These are phyloP conservation scores for Ramaria sp. DNA, from an alignment of 768 basidiomycete species.

Conservation along the genomic window DNA sequence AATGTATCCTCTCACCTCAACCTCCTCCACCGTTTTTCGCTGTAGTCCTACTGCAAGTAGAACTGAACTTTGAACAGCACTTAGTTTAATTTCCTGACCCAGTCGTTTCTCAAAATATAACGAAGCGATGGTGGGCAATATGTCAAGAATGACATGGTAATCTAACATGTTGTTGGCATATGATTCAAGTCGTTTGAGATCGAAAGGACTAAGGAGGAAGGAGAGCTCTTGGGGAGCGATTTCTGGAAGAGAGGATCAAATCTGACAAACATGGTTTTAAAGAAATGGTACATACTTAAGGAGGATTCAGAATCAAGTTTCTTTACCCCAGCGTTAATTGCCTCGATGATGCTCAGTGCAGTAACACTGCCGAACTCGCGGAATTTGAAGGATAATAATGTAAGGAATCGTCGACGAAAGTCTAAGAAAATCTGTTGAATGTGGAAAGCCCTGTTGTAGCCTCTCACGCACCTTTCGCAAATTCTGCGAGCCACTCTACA, in stretches of 20 bases:
- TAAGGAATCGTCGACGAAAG: slow-evolving; percentile 84
- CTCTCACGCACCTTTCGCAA: slow-evolving; percentile 58
- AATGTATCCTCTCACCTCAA: slow-evolving; percentile 52
- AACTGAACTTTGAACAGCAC: slow-evolving; percentile 87
- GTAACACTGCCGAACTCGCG: slow-evolving; percentile 85
- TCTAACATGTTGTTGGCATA: slow-evolving; percentile 95
- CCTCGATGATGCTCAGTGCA: slow-evolving; percentile 81
- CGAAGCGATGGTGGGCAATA: slow-evolving; percentile 71
- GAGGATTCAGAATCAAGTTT: slow-evolving; percentile 27
- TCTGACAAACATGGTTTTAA: not conserved
- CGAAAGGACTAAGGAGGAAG: slow-evolving; percentile 75
- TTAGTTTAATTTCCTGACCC: slow-evolving; percentile 55
- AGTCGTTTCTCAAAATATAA: slow-evolving; percentile 76
- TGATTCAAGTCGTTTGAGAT: slow-evolving; percentile 89
- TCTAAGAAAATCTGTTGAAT: slow-evolving; percentile 34
- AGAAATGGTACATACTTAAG: slow-evolving; percentile 21
- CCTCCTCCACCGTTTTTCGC: slow-evolving; percentile 78
- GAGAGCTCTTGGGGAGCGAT: slow-evolving; percentile 41
- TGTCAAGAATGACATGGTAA: slow-evolving; percentile 91
- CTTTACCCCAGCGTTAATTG: slow-evolving; percentile 56
- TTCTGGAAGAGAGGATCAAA: slow-evolving; percentile 31
- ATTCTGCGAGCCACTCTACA: slow-evolving; percentile 79
- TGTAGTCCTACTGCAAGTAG: slow-evolving; percentile 84
- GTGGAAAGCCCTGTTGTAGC: not conserved
- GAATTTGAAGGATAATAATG: slow-evolving; percentile 88